Evolutionary conservation across 805 yeast species (phyloP), one percentile per base, ranked within the genome.

Genomic region (Kuraishia ogatae): DNA sequence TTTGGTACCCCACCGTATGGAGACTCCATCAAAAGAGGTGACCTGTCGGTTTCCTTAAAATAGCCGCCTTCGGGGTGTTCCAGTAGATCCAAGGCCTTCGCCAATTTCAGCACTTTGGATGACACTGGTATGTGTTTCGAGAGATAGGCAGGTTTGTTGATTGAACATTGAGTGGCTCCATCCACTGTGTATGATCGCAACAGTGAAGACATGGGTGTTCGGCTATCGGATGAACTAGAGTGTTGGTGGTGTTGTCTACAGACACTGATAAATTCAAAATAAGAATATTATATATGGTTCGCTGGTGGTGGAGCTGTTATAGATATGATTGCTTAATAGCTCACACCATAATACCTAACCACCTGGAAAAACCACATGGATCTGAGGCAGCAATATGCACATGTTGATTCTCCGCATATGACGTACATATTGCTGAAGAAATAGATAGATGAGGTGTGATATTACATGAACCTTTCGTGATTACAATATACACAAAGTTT

Each of bases 51-150:
- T 58, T 81, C 84, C 52, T 71, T 78, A 62, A 75, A 81, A 60
- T 75, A 81, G 0, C 85, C 85, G 52, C 84, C 85, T 64, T 81
- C 85, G 54, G 71, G 75, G 62, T 81, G 85, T 21, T 72, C 71
- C 7, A 68, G 61, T 21, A 80, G 62, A 3, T 66, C 58, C 51
- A 75, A 66, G 10, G 69, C 64, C 11, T 67, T 57, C 50, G 77
- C 75, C 20, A 78, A 58, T n/a, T 63, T 58, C 23, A 52, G 24
- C 46, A 52, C 54, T 17, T 13, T 22, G 4, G 23, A 22, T 10
- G 50, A 43, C 22, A 26, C 28, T 35, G 22, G n/a, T 11, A 52
- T 46, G 23, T 24, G 8, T 7, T 28, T 26, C 24, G 39, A 15
- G 21, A 52, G 50, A 50, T 24, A 47, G 17, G 23, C 50, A 2